Base-by-base conservation (phyloP, 306 rosid species). In the Castanea crenata region DNA sequence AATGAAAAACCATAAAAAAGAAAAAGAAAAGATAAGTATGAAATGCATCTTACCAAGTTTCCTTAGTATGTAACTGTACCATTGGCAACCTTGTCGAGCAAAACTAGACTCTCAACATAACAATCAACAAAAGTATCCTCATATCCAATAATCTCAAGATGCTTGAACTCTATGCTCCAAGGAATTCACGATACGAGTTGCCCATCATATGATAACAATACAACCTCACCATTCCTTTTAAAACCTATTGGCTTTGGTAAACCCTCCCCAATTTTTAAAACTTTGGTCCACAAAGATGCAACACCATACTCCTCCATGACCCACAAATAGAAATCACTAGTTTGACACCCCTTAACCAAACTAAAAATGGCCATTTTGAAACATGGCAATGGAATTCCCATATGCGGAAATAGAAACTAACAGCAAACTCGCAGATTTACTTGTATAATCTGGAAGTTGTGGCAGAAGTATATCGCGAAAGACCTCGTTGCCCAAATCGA, bases 261-360 rank as follows among this genome's bases (percentile, higher is more conserved):
- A 3, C 25, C 68, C 25, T 4, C 10, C 6, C 0, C 25, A 20
- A 18, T 9, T 18, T 25, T 20, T 9, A 61, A 61, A 15, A 61
- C 34, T 25, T 61, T 83, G 20, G 15, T 79, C 87, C 87, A 83
- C 34, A 81, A 83, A 11, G 56, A 74, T 29, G 31, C 75, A 31
- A 71, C 75, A 52, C 81, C 81, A 55, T 83, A 83, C 35, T 83
- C 86, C 57, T 75, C 79, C 86, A 83, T 83, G 7, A 79, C 51
- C 87, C 87, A 83, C 6, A 79, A 75, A 16, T 71, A 35, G 52
- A 54, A 74, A 57, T n/a, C 9, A 46, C 12, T 15, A 46, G 1
- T 11, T 9, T 46, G 14, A 46, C 12, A 38, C 52, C 14, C 14
- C 52, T 11, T 46, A 2, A 0, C 25, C 44, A 6, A 38, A 7